A percentile compares a stretch with the other conserved stretches of the same genome.
These are phyloP conservation scores for Blastocystis hominis DNA, from an alignment of 352 stramenopile species.

Conservation along the genomic window DNA sequence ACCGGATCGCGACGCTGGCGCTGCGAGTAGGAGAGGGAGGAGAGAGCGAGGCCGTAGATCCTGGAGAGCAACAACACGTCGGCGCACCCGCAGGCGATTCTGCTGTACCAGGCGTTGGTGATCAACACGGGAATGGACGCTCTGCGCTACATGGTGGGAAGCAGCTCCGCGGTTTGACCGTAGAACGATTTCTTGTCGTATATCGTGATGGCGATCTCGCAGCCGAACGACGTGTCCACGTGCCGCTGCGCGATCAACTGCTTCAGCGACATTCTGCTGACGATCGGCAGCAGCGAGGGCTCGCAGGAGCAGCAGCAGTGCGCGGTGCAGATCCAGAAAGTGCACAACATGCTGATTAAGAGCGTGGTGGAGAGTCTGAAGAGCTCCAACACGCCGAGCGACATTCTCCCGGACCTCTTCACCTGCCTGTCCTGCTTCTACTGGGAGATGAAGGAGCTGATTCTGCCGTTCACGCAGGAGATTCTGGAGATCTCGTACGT, in stretches of 20 bases:
- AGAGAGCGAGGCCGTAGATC: neutral
- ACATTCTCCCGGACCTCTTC: constrained; percentile 47
- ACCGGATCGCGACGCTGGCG: neutral
- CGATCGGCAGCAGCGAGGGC: neutral
- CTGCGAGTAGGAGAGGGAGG: neutral
- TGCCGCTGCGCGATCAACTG: constrained; percentile 46
- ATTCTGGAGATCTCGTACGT: neutral
- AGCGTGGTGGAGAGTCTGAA: neutral
- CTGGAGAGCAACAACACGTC: constrained; percentile 17
- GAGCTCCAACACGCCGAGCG: neutral
- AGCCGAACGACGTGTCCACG: constrained; percentile 18
- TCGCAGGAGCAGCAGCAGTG: neutral
- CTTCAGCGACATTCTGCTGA: constrained; percentile 19
- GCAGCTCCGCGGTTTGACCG: neutral
- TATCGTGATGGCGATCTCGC: neutral
- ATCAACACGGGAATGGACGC: neutral
- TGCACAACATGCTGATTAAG: neutral
- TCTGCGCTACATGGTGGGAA: neutral
- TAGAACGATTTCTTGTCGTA: constrained; percentile 10
- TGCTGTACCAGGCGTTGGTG: neutral
- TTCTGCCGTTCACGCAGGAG: neutral
- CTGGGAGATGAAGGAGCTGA: constrained; percentile 21
- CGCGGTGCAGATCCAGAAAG: neutral
- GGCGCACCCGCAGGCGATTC: constrained; percentile 26
- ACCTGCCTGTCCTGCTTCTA: constrained; percentile 12